Evolutionary conservation across 1,139 yeast genomes (phyloP).

Genomic region (Yamadazyma buinensis): DNA sequence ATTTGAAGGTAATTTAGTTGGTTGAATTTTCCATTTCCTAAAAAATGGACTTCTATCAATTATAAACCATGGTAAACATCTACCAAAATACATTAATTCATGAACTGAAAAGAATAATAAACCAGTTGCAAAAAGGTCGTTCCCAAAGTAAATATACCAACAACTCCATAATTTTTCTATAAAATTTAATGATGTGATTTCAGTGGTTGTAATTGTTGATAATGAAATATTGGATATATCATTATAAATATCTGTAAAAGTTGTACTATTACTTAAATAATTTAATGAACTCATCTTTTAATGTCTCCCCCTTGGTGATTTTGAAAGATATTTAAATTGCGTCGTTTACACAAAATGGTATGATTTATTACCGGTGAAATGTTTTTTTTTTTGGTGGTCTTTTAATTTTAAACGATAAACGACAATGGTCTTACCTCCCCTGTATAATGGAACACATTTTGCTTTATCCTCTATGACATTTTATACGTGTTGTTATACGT

Average conservation of each 20-base stretch:
- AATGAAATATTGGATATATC: no score
- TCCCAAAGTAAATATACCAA: conserved; percentile 70
- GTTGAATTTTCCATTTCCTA: conserved; percentile 77
- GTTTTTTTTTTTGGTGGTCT: no score
- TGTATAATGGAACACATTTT: no score
- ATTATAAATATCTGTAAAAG: conserved; percentile 4
- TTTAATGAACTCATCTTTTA: conserved; percentile 4
- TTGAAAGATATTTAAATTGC: conserved; percentile 3
- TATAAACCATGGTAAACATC: conserved; percentile 81
- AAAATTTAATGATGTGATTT: conserved; percentile 8
- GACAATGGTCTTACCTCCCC: no score
- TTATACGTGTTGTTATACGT: no score
- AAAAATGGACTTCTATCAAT: conserved; percentile 75
- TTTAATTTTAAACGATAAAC: no score
- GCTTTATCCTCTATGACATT: no score
- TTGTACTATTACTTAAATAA: conserved; percentile 7
- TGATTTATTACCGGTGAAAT: no score
- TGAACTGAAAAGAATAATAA: conserved; percentile 68
- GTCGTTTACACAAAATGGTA: no score
- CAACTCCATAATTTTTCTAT: conserved; percentile 71
- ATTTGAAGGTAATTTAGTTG: conserved; percentile 68
- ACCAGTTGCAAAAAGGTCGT: conserved; percentile 83
- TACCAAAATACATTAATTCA: conserved; percentile 78
- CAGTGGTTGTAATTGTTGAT: no score
- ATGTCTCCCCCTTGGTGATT: neutral